These are phyloP conservation scores for Ceratocystiopsis minuta DNA, from an alignment of 2,329 filamentous ascomycete genomes.

Conservation along the genomic window DNA sequence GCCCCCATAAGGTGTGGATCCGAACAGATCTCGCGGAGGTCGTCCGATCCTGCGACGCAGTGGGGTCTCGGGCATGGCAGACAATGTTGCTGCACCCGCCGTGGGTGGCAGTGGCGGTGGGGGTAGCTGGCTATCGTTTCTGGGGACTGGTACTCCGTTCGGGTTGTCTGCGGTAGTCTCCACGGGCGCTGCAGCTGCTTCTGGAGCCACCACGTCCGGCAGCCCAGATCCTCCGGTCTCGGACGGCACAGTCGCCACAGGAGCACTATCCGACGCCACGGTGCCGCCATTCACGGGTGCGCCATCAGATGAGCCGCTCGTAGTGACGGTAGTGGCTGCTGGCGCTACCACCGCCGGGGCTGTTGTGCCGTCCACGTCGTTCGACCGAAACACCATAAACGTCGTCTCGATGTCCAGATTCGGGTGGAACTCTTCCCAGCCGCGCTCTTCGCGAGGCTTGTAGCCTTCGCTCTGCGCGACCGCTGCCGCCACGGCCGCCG, in stretches of 20 bases:
- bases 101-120: not conserved
- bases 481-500: constrained; percentile 73
- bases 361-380: constrained; percentile 65
- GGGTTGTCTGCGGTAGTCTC: not conserved
- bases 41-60: constrained; percentile 22
- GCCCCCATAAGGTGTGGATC: constrained; percentile 12
- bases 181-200: too few relatives aligned
- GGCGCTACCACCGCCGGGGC: constrained; percentile 22
- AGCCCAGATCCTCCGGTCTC: too few relatives aligned
- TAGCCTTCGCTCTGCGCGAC: constrained; percentile 89
- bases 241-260: too few relatives aligned
- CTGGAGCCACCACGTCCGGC: not conserved
- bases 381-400: constrained; percentile 61
- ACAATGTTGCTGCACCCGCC: too few relatives aligned
- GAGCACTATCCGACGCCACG: too few relatives aligned
- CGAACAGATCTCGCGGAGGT: constrained; percentile 36
- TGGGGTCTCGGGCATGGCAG: constrained; percentile 4
- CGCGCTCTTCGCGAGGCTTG: constrained; percentile 88
- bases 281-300: too few relatives aligned
- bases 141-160: too few relatives aligned
- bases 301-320: not conserved
- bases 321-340: not conserved
- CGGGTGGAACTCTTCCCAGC: constrained; percentile 95
- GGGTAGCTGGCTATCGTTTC: too few relatives aligned
- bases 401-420: constrained; percentile 76